Base-by-base conservation (phyloP, 2,329 filamentous ascomycete species). In the Stagonosporopsis vannaccii region DNA sequence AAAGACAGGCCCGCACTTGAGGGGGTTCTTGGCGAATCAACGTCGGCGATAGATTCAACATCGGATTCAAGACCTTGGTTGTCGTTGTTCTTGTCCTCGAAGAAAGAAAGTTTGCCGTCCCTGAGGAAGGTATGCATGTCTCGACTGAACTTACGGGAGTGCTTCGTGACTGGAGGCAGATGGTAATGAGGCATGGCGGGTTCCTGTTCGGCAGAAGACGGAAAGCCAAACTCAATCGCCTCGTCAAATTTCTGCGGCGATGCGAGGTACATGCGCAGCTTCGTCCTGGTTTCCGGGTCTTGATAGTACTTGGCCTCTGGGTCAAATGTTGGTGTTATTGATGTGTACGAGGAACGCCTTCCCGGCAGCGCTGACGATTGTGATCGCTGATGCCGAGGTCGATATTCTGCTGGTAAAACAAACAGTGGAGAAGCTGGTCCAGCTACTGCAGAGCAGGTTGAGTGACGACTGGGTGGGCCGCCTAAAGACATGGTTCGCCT, bases 181-280 rank as follows among this genome's bases (percentile, higher is more conserved):
- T 71, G 62, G 47, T 68, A 75, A 41, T 67, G 66, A 15, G 67
- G 65, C 6, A 56, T 48, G 36, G 56, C 45, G 23, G 55, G 51
- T 47, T 70, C 66, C 48, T 67, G 50, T 11, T 59, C 59, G 30
- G 69, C 41, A 22, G 65, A 80, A 0, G 88, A 87, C 0, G 92
- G 92, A 67, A 97, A 98, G 0, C 94, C 94, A 75, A 96, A 97
- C 72, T 96, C 91, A 48, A 98, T 85, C 1, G 91, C 92, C 76
- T 98, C 94, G 72, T 98, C 94, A 66, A 98, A 98, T 72, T 96
- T 97, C 65, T 96, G 91, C 0, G 93, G 90, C 1, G 92, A 96
- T 7, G 91, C 90, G 19, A 97, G 84, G 68, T 93, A 97, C 6
- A 91, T 87, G 12, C 92, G 87, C 19, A 98, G 81, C 77, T 96